These are phyloP conservation scores for Talaromyces sp. DNA, from an alignment of 2,329 filamentous ascomycete genomes.

Conservation along the genomic window DNA sequence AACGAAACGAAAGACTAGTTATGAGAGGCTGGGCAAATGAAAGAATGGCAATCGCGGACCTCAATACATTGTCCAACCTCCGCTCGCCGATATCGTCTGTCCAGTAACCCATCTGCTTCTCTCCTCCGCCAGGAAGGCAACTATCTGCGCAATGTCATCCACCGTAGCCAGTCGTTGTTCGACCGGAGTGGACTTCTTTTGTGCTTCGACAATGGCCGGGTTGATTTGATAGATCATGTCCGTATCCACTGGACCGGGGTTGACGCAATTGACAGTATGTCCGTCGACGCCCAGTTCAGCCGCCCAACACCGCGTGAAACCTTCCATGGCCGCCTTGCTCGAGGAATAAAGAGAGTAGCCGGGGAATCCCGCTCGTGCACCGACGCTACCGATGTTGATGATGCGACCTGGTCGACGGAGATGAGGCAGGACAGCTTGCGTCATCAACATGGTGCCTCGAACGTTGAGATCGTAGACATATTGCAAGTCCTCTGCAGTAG, in stretches of 20 bases:
- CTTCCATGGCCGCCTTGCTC: constrained; percentile 62
- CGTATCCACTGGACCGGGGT: constrained; percentile 59
- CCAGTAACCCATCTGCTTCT: constrained; percentile 22
- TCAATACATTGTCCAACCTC: constrained; percentile 9
- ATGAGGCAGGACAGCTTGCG: constrained; percentile 54
- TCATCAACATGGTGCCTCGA: constrained; percentile 55
- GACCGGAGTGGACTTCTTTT: constrained; percentile 39
- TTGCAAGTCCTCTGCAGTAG: constrained; percentile 53
- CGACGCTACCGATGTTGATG: constrained; percentile 54
- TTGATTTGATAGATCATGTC: constrained; percentile 59
- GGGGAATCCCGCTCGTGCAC: constrained; percentile 39
- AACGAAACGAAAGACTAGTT: background rate
- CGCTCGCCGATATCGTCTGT: constrained; percentile 17
- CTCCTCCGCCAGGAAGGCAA: constrained; percentile 22
- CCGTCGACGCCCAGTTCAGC: constrained; percentile 58
- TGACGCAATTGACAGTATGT: constrained; percentile 62
- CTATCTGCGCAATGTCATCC: constrained; percentile 23
- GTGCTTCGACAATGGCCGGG: constrained; percentile 49
- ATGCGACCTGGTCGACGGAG: constrained; percentile 52
- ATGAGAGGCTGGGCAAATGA: background rate
- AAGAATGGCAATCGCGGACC: background rate
- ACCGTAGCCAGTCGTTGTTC: constrained; percentile 17
- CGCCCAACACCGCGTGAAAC: constrained; percentile 59
- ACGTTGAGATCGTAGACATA: constrained; percentile 60
- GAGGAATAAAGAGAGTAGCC: constrained; percentile 54